Evolutionary conservation across 129 eudicot genomes (phyloP).

Genomic region (Escallonia herrerae): DNA sequence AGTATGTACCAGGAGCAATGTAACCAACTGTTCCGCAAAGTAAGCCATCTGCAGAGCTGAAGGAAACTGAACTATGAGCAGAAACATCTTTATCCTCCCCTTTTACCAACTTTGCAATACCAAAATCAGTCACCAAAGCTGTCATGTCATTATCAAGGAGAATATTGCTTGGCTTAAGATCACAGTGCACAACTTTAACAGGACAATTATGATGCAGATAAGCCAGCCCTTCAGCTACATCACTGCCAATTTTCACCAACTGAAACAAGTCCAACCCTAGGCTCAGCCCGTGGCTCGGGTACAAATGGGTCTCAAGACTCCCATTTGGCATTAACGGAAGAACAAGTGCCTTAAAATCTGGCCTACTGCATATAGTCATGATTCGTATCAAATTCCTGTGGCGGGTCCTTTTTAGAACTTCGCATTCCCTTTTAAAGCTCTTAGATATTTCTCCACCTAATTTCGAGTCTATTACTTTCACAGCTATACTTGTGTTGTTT

Average conservation of each 20-base stretch:
- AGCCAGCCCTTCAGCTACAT: slow-evolving; percentile 81
- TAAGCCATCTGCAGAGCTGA: slow-evolving; percentile 55
- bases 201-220: slow-evolving; percentile 80
- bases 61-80: slow-evolving; percentile 28
- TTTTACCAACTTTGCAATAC: slow-evolving; percentile 60
- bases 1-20: slow-evolving; percentile 73
- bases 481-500: slow-evolving; percentile 67
- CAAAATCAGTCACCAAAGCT: slow-evolving; percentile 82
- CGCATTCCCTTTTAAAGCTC: slow-evolving; percentile 76
- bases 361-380: slow-evolving; percentile 63
- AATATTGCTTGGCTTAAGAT: slow-evolving; percentile 86
- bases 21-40: slow-evolving; percentile 83
- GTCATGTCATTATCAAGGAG: slow-evolving; percentile 78
- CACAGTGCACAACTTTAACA: slow-evolving; percentile 83
- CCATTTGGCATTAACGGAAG: slow-evolving; percentile 79
- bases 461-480: slow-evolving; percentile 44
- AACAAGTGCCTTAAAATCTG: slow-evolving; percentile 84
- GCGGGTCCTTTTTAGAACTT: slow-evolving; percentile 57
- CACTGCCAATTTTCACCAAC: slow-evolving; percentile 57
- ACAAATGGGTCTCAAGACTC: slow-evolving; percentile 73
- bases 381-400: slow-evolving; percentile 77
- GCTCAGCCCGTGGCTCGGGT: slow-evolving; percentile 35
- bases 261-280: slow-evolving; percentile 49
- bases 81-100: slow-evolving; percentile 32
- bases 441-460: slow-evolving; percentile 20